A percentile compares a stretch with the other conserved stretches of the same genome.
phyloP scores from a whole-genome alignment of 352 stramenopile species.

The Globisporangium yorkense region DNA sequence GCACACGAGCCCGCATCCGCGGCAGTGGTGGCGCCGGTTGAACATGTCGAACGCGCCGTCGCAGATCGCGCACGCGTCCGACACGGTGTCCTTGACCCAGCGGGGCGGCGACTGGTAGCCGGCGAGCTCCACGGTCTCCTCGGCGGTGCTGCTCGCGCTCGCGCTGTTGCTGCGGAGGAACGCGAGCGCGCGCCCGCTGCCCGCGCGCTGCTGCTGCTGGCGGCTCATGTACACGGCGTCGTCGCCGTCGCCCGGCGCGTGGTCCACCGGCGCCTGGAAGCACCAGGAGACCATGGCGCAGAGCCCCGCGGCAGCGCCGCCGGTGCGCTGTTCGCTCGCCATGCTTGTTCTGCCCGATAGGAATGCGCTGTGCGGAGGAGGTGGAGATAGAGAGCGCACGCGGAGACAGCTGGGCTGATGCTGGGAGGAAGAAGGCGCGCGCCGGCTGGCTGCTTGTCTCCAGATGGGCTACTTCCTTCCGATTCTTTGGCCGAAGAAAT shows the following conservation, averaged over 20 bases:
- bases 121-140: constrained; percentile 16
- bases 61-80: constrained; percentile 49
- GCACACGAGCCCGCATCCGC: constrained; percentile 52
- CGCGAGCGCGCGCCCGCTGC: constrained; percentile 9
- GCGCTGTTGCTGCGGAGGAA: constrained; percentile 11
- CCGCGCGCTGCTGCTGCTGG: constrained; percentile 10
- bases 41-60: constrained; percentile 48
- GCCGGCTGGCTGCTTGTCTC: too few species aligned
- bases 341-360: neutral
- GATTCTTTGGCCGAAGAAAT: too few species aligned
- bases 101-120: constrained; percentile 43
- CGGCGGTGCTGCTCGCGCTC: constrained; percentile 8
- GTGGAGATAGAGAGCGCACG: neutral
- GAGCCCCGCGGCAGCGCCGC: constrained; percentile 22
- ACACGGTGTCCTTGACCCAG: constrained; percentile 53
- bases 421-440: too few species aligned
- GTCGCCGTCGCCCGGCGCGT: constrained; percentile 10
- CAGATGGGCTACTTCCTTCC: too few species aligned
- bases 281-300: constrained; percentile 49
- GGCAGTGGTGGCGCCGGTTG: constrained; percentile 65
- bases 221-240: constrained; percentile 36
- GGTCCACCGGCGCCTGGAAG: constrained; percentile 38
- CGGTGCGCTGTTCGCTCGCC: neutral
- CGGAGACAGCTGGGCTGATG: too few species aligned
- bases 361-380: neutral